Evolutionary conservation across 768 basidiomycete genomes (phyloP).

Genomic region (Pisolithus sp.): DNA sequence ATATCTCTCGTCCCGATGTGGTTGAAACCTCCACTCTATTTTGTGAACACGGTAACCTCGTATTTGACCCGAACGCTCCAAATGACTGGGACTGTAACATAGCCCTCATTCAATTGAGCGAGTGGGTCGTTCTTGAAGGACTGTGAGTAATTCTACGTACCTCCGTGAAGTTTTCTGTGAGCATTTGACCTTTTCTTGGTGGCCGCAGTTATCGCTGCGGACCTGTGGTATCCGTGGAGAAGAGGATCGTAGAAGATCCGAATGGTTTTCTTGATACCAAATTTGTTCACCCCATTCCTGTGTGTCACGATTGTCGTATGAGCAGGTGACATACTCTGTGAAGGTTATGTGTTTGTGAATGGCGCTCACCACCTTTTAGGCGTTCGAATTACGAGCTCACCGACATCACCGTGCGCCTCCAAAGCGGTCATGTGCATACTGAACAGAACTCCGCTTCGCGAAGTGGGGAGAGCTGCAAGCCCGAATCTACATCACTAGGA

Average conservation of each 20-base stretch:
- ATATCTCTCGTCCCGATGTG: slow-evolving; percentile 48
- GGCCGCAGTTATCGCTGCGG: slow-evolving; percentile 49
- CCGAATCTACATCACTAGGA: slow-evolving; percentile 18
- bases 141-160: slow-evolving; percentile 39
- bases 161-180: slow-evolving; percentile 2
- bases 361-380: slow-evolving; percentile 19
- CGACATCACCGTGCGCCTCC: slow-evolving; percentile 53
- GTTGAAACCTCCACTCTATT: slow-evolving; percentile 59
- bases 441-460: slow-evolving; percentile 19
- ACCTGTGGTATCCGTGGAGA: slow-evolving; percentile 46
- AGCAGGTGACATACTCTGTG: slow-evolving; percentile 38
- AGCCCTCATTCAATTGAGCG: slow-evolving; percentile 49
- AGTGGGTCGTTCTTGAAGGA: slow-evolving; percentile 58
- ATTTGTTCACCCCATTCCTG: slow-evolving; percentile 44
- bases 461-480: slow-evolving; percentile 23
- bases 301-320: slow-evolving; percentile 57
- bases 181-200: slow-evolving; percentile 12
- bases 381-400: slow-evolving; percentile 48
- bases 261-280: slow-evolving; percentile 25
- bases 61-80: slow-evolving; percentile 58
- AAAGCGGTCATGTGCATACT: slow-evolving; percentile 26
- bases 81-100: slow-evolving; percentile 54
- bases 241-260: slow-evolving; percentile 20
- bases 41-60: slow-evolving; percentile 60
- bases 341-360: slow-evolving; percentile 6